These are phyloP conservation scores for Dryadomyces quercus-mongolicae DNA, from an alignment of 2,329 filamentous ascomycete species.

Conservation along the genomic window DNA sequence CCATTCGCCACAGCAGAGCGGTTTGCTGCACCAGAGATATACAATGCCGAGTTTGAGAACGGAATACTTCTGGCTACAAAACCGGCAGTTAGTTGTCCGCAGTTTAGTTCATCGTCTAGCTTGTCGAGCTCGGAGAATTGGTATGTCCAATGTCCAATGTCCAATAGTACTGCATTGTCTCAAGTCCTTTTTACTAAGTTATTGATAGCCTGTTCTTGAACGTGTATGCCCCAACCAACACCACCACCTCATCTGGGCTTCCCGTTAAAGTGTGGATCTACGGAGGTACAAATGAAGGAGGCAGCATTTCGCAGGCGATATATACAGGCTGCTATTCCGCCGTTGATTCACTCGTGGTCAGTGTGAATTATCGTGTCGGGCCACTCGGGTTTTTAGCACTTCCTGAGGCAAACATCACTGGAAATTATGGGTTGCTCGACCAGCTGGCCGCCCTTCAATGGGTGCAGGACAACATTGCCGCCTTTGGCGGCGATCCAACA, in stretches of 20 bases:
- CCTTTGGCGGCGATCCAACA: constrained; percentile 5
- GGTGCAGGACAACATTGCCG: constrained; percentile 5
- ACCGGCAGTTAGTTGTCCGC: neutral
- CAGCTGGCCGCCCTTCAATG: constrained; percentile 4
- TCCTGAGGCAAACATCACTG: neutral
- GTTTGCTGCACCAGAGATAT: constrained; percentile 15
- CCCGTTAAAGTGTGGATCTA: constrained; percentile 17
- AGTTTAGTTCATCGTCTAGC: neutral
- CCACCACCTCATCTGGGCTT: constrained; percentile 23
- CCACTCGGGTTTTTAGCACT: neutral
- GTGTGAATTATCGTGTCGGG: neutral
- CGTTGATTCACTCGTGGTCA: neutral
- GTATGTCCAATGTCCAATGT: neutral
- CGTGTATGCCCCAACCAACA: constrained; percentile 43
- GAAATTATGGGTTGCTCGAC: neutral
- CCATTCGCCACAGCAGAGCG: constrained; percentile 17
- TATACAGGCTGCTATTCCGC: neutral
- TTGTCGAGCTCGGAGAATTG: neutral
- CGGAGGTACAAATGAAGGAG: constrained; percentile 10
- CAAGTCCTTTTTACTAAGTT: neutral
- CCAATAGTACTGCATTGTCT: too few species aligned
- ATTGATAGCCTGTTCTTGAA: constrained; percentile 44
- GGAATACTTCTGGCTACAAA: neutral
- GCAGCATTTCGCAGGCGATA: constrained; percentile 1
- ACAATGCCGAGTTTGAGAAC: constrained; percentile 8